Base-by-base conservation (phyloP, 179 eudicot species). In the Silene coronaria region DNA sequence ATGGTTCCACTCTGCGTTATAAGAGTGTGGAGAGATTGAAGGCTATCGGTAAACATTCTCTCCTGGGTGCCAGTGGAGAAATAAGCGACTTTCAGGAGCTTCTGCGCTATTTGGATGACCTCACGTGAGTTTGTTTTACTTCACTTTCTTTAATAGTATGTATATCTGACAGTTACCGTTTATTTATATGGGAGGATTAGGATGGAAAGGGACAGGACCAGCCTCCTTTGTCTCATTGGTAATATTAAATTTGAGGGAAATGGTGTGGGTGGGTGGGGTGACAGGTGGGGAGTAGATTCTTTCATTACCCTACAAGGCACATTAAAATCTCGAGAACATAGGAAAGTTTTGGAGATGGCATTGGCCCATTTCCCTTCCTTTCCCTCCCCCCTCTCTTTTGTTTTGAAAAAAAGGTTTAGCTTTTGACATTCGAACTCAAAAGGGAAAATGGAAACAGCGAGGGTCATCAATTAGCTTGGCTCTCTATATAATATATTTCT, bases 81-180 rank as follows among this genome's bases (percentile, higher is more conserved):
- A 89, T 95, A 46, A 95, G 99, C 69, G 99, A 95, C 81, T 92
- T 95, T 62, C 97, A 95, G 82, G 99, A 95, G 86, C 89, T 95
- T 73, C 75, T 85, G 59, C 92, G 88, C 32, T 82, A 84, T 73
- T 88, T 95, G 67, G 97, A 95, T 82, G 97, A 95, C 71, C 99
- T 95, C 73, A 86, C 88, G 97, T 94, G 87, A 84, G 95, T 73
- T 23, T 26, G 23, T 46, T 45, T 95, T 27, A 28, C 42, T 38
- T 30, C 59, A 45, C 38, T 23, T 59, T 64, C 23, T 21, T 13
- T 97, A 38, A 13, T n/a, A 55, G 14, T 21, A 11, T 22, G 7
- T 48, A 10, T 19, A 17, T 61, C 4, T 34, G 90, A 95, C 74
- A 97, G 97, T 17, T 93, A 93, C 63, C 89, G 97, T 53, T n/a